phyloP scores from a whole-genome alignment of 345 rosid species.

The Cardamine chenopodiifolia region DNA sequence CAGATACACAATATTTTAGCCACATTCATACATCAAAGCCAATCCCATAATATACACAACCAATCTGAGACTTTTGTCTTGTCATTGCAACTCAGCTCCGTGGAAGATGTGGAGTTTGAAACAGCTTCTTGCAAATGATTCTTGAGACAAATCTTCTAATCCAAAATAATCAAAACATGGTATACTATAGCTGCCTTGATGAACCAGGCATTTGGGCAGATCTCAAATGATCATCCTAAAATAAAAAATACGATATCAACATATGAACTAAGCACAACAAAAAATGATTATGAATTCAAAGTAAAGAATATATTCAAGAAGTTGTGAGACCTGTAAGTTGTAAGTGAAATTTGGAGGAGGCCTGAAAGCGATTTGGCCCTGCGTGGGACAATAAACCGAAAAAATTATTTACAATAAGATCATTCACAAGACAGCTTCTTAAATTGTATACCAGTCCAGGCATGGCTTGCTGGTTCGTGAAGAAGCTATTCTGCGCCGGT shows the following conservation, averaged over 20 bases:
- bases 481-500: slow-evolving; percentile 53
- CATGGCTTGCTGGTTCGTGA: slow-evolving; percentile 56
- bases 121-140: slow-evolving; percentile 12
- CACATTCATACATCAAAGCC: slow-evolving; percentile 7
- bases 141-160: slow-evolving; percentile 3
- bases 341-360: slow-evolving; percentile 57
- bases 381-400: not conserved
- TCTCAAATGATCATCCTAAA: slow-evolving; percentile 67
- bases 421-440: not conserved
- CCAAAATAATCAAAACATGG: not conserved
- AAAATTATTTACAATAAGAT: not conserved
- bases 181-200: slow-evolving; percentile 51
- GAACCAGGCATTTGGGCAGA: slow-evolving; percentile 60
- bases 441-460: slow-evolving; percentile 56
- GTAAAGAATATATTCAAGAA: not conserved
- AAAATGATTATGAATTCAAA: not conserved
- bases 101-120: not conserved
- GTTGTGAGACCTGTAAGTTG: slow-evolving; percentile 54
- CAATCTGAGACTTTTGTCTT: not conserved
- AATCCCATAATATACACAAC: slow-evolving; percentile 13
- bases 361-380: slow-evolving; percentile 67
- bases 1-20: not conserved
- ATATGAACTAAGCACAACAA: not conserved
- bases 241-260: not conserved
- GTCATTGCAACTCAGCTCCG: slow-evolving; percentile 31